These are phyloP conservation scores for Fonsecaea monophora DNA, from an alignment of 2,329 filamentous ascomycete species.

Conservation along the genomic window DNA sequence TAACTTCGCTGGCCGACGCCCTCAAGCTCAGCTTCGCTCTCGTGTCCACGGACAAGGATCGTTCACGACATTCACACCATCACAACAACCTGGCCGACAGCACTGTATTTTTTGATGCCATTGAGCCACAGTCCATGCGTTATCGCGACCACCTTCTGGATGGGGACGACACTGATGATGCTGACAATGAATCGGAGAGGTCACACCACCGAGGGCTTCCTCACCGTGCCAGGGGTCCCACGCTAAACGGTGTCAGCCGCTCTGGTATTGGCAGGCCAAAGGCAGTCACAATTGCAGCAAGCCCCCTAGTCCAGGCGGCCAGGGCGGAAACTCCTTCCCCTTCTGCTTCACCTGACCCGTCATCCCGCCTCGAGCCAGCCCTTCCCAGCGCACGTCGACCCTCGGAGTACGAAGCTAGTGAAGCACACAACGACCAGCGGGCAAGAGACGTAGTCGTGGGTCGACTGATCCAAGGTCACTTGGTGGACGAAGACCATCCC, in stretches of 20 bases:
- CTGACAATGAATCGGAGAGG: constrained; percentile 43
- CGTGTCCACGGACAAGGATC: constrained; percentile 80
- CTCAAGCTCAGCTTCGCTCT: constrained; percentile 98
- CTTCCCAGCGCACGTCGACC: constrained; percentile 49
- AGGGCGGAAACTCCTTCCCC: constrained; percentile 40
- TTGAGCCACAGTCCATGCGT: constrained; percentile 53
- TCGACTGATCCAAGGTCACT: constrained; percentile 88
- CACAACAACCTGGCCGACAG: constrained; percentile 74
- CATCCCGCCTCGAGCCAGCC: constrained; percentile 47
- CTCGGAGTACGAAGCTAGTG: constrained; percentile 52
- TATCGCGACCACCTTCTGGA: constrained; percentile 30
- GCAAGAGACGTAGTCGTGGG: constrained; percentile 90
- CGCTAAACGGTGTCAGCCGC: constrained; percentile 24
- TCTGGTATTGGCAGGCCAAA: constrained; percentile 33
- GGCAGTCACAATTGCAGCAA: constrained; percentile 40
- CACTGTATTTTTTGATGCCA: constrained; percentile 73
- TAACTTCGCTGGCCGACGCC: constrained; percentile 93
- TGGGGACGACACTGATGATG: constrained; percentile 41
- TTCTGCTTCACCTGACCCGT: constrained; percentile 41
- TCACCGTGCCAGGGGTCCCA: constrained; percentile 16
- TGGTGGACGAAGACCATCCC: constrained; percentile 91
- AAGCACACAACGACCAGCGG: constrained; percentile 76
- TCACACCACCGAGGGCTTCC: constrained; percentile 18
- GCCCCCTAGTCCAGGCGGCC: constrained; percentile 40
- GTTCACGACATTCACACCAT: constrained; percentile 44